Evolutionary conservation across 805 yeast genomes (phyloP).

Genomic region (Kazachstania taianensis): DNA sequence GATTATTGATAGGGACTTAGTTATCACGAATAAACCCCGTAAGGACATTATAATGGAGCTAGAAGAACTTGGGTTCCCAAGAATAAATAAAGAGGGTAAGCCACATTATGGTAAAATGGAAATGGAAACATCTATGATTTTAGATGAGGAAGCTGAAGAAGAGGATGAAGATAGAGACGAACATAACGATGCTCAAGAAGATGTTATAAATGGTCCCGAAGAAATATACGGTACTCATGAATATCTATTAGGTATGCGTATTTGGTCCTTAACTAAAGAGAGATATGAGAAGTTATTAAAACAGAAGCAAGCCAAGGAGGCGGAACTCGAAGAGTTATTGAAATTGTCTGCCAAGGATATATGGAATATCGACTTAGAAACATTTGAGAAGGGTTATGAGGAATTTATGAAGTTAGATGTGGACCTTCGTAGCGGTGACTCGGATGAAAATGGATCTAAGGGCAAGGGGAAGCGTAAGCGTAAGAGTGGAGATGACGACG

Average conservation of each 20-base stretch:
- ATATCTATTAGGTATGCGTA: conserved; percentile 81
- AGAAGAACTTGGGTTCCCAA: conserved; percentile 57
- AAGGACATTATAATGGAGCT: conserved; percentile 54
- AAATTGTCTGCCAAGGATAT: conserved; percentile 71
- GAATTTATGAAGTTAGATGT: conserved; percentile 58
- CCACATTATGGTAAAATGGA: conserved; percentile 41
- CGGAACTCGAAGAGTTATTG: conserved; percentile 56
- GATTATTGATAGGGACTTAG: conserved; percentile 67
- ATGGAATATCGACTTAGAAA: conserved; percentile 79
- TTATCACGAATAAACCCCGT: conserved; percentile 67
- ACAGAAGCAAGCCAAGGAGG: conserved; percentile 64
- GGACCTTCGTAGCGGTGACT: conserved; percentile 42
- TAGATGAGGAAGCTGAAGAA: conserved; percentile 31
- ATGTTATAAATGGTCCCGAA: conserved; percentile 33
- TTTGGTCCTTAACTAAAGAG: conserved; percentile 88
- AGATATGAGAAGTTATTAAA: conserved; percentile 69
- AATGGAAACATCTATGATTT: conserved; percentile 17
- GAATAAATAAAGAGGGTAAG: conserved; percentile 59
- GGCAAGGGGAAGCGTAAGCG: conserved; percentile 29
- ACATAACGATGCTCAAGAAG: conserved; percentile 35
- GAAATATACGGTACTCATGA: conserved; percentile 63
- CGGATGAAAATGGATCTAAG: conserved; percentile 37
- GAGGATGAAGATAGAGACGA: conserved; percentile 34
- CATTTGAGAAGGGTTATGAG: conserved; percentile 56
- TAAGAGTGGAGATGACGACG: conserved; percentile 22